phyloP scores from a whole-genome alignment of 441 rosid species.

The Daphne laureola region DNA sequence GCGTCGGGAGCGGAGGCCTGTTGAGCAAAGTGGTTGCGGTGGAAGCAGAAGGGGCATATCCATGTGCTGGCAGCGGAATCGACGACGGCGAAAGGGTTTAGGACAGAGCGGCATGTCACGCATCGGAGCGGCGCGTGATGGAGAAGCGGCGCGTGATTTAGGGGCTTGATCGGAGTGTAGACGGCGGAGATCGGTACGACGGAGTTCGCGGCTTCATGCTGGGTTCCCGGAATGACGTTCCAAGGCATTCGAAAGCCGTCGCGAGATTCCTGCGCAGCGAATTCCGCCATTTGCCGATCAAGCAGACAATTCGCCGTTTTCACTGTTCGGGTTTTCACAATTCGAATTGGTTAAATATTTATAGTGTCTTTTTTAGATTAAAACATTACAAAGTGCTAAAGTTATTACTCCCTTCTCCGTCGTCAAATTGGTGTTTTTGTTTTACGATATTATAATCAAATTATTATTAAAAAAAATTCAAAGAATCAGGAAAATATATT shows the following conservation, averaged over 20 bases:
- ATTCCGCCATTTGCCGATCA: conserved; percentile 40
- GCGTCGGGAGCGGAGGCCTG: conserved; percentile 55
- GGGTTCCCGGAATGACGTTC: conserved; percentile 73
- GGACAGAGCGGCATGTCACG: conserved; percentile 69
- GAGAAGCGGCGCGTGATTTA: conserved; percentile 41
- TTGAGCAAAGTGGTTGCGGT: conserved; percentile 65
- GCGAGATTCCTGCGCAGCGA: conserved; percentile 59
- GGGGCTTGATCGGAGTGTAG: conserved; percentile 58
- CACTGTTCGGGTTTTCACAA: no score
- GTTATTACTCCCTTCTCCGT: no score
- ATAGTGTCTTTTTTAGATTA: no score
- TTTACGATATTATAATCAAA: no score
- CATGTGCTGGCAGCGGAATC: conserved; percentile 66
- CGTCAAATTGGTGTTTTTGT: no score
- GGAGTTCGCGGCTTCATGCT: conserved; percentile 45
- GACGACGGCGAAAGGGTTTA: conserved; percentile 66
- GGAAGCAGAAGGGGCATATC: conserved; percentile 82
- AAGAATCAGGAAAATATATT: no score
- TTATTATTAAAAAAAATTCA: no score
- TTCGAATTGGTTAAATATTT: no score
- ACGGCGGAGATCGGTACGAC: conserved; percentile 66
- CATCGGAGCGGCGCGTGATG: conserved; percentile 76
- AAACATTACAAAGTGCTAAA: no score
- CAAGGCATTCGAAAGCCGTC: conserved; percentile 86
- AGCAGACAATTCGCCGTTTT: no score